These are phyloP conservation scores for Aspergillus novoparasiticus DNA, from an alignment of 2,329 filamentous ascomycete genomes.

Conservation along the genomic window DNA sequence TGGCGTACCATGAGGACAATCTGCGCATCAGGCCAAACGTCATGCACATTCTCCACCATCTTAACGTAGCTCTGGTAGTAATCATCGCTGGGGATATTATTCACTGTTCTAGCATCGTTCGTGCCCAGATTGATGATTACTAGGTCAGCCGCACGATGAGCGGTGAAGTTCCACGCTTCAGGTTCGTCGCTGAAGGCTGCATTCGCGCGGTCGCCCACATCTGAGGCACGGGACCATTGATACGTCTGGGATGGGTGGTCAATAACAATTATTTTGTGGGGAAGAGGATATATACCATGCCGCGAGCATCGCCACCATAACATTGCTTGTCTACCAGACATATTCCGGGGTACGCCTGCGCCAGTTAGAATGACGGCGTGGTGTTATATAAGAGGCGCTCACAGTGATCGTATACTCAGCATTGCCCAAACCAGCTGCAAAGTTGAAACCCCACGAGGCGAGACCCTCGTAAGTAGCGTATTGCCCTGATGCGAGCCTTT, in stretches of 20 bases:
- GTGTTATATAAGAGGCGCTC: neutral
- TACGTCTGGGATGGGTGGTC: conserved; percentile 36
- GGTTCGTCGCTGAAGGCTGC: conserved; percentile 42
- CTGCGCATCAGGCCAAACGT: conserved; percentile 43
- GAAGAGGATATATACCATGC: conserved; percentile 38
- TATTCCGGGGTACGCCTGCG: conserved; percentile 56
- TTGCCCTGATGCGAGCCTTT: conserved; percentile 57
- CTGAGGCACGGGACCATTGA: conserved; percentile 61
- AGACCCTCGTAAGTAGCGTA: conserved; percentile 61
- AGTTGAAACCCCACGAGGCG: conserved; percentile 58
- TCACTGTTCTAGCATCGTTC: conserved; percentile 46
- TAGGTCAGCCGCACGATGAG: conserved; percentile 37
- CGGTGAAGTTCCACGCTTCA: conserved; percentile 28
- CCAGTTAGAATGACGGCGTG: neutral
- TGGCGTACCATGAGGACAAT: conserved; percentile 42
- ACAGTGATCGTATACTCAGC: conserved; percentile 59
- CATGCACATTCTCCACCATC: conserved; percentile 44
- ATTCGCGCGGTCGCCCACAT: conserved; percentile 52
- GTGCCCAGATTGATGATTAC: conserved; percentile 51
- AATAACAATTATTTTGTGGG: neutral
- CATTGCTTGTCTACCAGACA: conserved; percentile 59
- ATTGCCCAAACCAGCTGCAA: conserved; percentile 59
- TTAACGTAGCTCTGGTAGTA: conserved; percentile 44
- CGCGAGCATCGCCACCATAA: conserved; percentile 52
- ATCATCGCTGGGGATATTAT: conserved; percentile 41